These are phyloP conservation scores for Rhynchospora pubera DNA, from an alignment of 176 grass and related monocot species.

Conservation along the genomic window DNA sequence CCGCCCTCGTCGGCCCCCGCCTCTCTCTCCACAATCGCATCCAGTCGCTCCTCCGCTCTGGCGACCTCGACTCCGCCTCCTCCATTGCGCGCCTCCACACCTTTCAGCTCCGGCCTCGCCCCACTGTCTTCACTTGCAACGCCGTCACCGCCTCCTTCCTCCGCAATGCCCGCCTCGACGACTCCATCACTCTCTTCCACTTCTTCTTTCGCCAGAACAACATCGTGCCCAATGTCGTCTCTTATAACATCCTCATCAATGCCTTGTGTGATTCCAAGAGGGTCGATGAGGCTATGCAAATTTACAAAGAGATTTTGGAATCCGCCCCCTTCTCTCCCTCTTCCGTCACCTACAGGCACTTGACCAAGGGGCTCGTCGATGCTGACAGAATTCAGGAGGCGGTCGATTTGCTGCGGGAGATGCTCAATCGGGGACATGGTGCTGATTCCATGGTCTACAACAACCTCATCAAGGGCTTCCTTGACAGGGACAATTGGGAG, in stretches of 20 bases:
- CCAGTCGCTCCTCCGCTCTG: conserved; percentile 42
- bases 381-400: conserved; percentile 33
- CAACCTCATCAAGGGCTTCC: conserved; percentile 47
- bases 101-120: conserved; percentile 21
- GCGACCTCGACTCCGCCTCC: conserved; percentile 37
- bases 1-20: conserved; percentile 31
- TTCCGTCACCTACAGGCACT: conserved; percentile 35
- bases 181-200: conserved; percentile 28
- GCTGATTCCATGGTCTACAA: conserved; percentile 56
- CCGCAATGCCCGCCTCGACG: conserved; percentile 32
- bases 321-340: conserved; percentile 39
- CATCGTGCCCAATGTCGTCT: conserved; percentile 51
- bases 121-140: conserved; percentile 69
- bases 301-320: conserved; percentile 37
- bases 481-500: conserved; percentile 33
- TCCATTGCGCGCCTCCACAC: conserved; percentile 17
- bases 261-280: conserved; percentile 30
- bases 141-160: conserved; percentile 39
- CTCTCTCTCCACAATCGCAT: conserved; percentile 53
- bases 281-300: conserved; percentile 30
- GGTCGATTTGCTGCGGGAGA: conserved; percentile 35
- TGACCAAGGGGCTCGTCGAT: conserved; percentile 52
- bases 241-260: conserved; percentile 55
- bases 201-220: conserved; percentile 40
- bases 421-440: conserved; percentile 38